These are phyloP conservation scores for Ophiostoma ulmi DNA, from an alignment of 2,329 filamentous ascomycete species.

Conservation along the genomic window DNA sequence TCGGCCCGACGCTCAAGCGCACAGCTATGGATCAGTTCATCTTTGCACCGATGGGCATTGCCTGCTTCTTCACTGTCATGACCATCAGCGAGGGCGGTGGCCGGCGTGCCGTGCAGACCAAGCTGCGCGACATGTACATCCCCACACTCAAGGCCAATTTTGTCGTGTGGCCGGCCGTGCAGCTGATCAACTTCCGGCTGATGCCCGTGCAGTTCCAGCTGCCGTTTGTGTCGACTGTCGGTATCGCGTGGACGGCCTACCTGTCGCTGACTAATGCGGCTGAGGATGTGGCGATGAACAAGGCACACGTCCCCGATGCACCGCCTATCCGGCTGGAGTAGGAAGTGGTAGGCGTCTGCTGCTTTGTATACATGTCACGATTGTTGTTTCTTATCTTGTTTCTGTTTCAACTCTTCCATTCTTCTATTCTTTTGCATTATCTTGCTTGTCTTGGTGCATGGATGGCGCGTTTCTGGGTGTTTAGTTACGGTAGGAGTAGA, in stretches of 20 bases:
- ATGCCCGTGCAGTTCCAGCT: slow-evolving; percentile 96
- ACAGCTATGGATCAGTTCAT: slow-evolving; percentile 89
- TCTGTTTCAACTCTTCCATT: not conserved
- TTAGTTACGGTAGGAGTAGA: not conserved
- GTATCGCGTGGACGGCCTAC: slow-evolving; percentile 97
- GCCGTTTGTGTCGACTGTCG: slow-evolving; percentile 90
- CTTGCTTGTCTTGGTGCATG: not conserved
- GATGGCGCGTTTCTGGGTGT: not conserved
- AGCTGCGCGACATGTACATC: slow-evolving; percentile 89
- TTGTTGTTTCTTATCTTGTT: not conserved
- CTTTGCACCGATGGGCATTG: slow-evolving; percentile 75
- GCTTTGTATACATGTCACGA: not conserved
- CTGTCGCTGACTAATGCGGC: slow-evolving; percentile 85
- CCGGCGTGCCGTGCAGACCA: slow-evolving; percentile 68
- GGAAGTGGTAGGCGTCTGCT: not conserved
- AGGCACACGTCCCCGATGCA: slow-evolving; percentile 32
- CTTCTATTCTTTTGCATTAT: not conserved
- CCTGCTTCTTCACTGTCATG: slow-evolving; percentile 91
- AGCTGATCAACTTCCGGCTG: slow-evolving; percentile 92
- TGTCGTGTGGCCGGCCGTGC: slow-evolving; percentile 89
- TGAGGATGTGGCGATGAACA: slow-evolving; percentile 54
- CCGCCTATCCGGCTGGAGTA: slow-evolving; percentile 38
- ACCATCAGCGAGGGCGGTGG: slow-evolving; percentile 91
- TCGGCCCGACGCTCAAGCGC: slow-evolving; percentile 76
- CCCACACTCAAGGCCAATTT: slow-evolving; percentile 95